phyloP scores from a whole-genome alignment of 2,329 filamentous ascomycete genomes.

The Cercospora sojina region DNA sequence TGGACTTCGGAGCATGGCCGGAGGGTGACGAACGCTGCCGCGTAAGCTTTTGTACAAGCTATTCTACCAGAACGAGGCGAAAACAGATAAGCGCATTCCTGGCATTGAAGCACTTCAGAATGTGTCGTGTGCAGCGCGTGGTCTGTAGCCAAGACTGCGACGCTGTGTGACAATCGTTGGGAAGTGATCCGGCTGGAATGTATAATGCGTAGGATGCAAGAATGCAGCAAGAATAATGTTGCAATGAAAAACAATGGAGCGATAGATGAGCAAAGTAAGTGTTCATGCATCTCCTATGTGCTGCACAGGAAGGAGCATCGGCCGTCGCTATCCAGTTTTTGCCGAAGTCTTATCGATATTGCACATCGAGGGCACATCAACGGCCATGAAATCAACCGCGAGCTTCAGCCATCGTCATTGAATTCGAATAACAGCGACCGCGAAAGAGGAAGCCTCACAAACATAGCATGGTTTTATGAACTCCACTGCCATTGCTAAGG shows the following conservation, averaged over 20 bases:
- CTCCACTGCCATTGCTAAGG: neutral
- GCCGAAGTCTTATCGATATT: neutral
- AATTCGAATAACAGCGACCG: no score
- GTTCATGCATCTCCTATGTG: neutral
- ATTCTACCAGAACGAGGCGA: neutral
- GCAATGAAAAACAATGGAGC: neutral
- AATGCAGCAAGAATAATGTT: neutral
- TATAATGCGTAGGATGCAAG: neutral
- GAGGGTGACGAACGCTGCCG: conserved; percentile 6
- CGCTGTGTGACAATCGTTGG: neutral
- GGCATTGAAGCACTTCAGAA: neutral
- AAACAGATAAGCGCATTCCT: neutral
- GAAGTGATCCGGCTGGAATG: neutral
- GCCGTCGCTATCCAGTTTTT: neutral
- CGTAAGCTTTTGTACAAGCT: conserved; percentile 16
- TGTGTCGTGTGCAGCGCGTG: neutral
- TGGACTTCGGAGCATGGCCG: neutral
- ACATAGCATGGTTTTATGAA: neutral
- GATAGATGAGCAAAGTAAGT: neutral
- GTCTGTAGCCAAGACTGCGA: neutral
- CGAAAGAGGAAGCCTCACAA: neutral
- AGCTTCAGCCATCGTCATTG: no score
- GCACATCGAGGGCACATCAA: neutral
- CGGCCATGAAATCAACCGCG: no score
- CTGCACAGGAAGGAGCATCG: neutral